These are phyloP conservation scores for Panicum hallii DNA, from an alignment of 202 grass and related monocot genomes.

Conservation along the genomic window DNA sequence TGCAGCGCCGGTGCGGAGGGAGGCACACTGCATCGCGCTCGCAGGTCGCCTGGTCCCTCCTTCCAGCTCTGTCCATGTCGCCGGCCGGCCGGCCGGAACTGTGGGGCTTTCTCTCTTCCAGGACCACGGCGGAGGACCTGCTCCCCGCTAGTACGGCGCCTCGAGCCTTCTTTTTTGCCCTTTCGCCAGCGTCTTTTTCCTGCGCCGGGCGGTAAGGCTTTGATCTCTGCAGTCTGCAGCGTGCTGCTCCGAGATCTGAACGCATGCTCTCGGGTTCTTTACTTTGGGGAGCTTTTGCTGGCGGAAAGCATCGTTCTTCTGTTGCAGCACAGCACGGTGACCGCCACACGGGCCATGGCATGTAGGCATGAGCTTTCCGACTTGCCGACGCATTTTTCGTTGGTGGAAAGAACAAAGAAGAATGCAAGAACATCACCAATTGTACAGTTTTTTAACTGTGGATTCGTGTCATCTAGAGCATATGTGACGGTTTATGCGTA, in stretches of 20 bases:
- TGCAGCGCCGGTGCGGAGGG: neutral
- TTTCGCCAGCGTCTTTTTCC: slow-evolving; percentile 41
- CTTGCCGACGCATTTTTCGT: slow-evolving; percentile 19
- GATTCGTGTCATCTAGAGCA: neutral
- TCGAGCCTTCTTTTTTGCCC: slow-evolving; percentile 44
- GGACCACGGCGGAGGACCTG: slow-evolving; percentile 33
- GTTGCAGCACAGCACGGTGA: slow-evolving; percentile 5
- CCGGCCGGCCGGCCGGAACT: slow-evolving; percentile 5
- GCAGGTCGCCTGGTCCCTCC: slow-evolving; percentile 4
- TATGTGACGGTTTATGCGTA: neutral
- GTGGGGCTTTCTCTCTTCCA: slow-evolving; percentile 19
- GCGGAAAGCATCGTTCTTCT: slow-evolving; percentile 36
- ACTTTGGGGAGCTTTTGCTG: slow-evolving; percentile 56
- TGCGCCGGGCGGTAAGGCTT: slow-evolving; percentile 27
- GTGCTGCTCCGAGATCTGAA: neutral
- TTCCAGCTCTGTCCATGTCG: slow-evolving; percentile 14
- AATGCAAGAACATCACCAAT: neutral
- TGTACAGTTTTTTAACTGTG: neutral
- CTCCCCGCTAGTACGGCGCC: slow-evolving; percentile 31
- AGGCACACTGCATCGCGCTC: neutral
- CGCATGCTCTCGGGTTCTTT: slow-evolving; percentile 24
- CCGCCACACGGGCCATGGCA: slow-evolving; percentile 5
- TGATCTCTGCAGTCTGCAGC: neutral
- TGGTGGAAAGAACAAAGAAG: neutral
- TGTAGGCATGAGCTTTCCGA: neutral